Conservation (phyloP, 2,329 filamentous ascomycete species). For the Lachnellula arida region DNA sequence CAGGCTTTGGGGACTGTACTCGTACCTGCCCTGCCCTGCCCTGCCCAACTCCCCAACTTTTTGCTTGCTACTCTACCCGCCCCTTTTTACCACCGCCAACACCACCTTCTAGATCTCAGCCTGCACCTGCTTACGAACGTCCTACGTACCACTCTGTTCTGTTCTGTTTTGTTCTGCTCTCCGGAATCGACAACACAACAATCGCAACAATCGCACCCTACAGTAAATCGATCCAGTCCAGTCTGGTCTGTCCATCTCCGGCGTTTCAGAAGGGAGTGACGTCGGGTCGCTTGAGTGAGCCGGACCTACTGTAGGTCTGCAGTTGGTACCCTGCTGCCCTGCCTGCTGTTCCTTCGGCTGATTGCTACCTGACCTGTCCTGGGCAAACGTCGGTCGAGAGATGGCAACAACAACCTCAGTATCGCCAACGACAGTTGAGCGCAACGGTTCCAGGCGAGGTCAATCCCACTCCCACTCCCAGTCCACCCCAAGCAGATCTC, state of each 20-base stretch:
- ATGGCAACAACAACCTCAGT: conserved; percentile 22
- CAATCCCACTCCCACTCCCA: conserved; percentile 28
- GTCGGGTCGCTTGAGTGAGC: background rate
- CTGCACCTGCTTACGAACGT: background rate
- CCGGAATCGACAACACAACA: background rate
- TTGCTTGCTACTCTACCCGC: background rate
- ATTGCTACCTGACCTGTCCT: conserved; percentile 7
- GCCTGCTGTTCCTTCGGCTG: conserved; percentile 7
- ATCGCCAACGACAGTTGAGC: conserved; percentile 24
- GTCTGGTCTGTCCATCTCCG: background rate
- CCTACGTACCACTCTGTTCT: background rate
- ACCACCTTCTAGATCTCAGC: background rate
- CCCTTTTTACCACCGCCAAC: background rate
- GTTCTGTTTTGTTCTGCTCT: too few species aligned
- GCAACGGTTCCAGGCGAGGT: conserved; percentile 23
- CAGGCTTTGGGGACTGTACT: background rate
- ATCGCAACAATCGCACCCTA: background rate
- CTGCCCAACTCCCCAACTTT: background rate
- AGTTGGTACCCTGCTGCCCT: background rate
- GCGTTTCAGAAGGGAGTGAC: background rate
- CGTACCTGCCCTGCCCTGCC: background rate
- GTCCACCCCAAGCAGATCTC: conserved; percentile 24
- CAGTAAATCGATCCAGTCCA: background rate
- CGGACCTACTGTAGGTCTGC: background rate
- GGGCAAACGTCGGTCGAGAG: conserved; percentile 12